Evolutionary conservation across 352 stramenopile species (phyloP), one percentile per base, ranked within the genome.

Genomic region (Globisporangium echinulatum): DNA sequence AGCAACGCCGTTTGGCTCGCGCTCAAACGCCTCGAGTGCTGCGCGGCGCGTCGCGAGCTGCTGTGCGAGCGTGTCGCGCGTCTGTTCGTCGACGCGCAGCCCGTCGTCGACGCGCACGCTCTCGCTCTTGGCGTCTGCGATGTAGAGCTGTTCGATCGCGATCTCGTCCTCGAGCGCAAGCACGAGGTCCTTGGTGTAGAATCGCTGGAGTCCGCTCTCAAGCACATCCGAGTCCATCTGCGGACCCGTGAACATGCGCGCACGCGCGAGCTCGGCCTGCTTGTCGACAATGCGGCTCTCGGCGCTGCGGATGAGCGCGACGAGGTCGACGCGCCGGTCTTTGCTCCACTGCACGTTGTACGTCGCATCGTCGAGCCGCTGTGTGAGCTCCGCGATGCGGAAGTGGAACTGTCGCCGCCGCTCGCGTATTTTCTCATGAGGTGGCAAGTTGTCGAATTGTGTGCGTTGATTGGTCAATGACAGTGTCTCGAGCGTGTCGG

Each of bases 81-180:
- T 71, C 17, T 76, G 85, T 11, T 72, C 63, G 49, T 91, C 83
- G n/a, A 64, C 76, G 10, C 71, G 71, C n/a, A 90, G 54, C 43
- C 86, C 85, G 48, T 90, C 88, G 49, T 94, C 80, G 5, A 86
- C 73, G 54, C 79, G 71, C 5, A 90, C 64, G 36, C 87, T 82
- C 42, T 92, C 82, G 8, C 74, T 60, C 50, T 94, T 94, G 5
- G 79, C 76, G 46, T 94, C 81, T 3, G 86, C 55, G 49, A 94
- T 94, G 59, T 92, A 94, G n/a, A 90, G 69, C 58, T 90, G 77
- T 43, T 94, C 84, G 40, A 94, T 92, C 55, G 87, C 80, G 17
- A 94, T 77, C 57, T 94, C 84, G 63, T 94, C 84, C 58, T 90
- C 80, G 11, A 94, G 66, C 0, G 81, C 75, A 1, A 87, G 57